Conservation (phyloP, 2,329 filamentous ascomycete genomes). For the Penicillium sp. region DNA sequence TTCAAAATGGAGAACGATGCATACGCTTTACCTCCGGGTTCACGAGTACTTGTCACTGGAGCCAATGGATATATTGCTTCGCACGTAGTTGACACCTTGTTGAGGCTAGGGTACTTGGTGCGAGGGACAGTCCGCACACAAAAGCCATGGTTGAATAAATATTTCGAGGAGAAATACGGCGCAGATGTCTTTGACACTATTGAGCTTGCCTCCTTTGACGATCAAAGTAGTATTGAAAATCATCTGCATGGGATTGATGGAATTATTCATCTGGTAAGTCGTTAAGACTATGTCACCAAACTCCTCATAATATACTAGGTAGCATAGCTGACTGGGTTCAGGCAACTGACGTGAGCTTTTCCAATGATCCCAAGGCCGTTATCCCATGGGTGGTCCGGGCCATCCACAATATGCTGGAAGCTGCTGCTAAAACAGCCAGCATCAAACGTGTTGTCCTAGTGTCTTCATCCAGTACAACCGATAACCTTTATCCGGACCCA, state of each 20-base stretch:
- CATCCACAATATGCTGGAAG: slow-evolving; percentile 34
- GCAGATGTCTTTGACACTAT: slow-evolving; percentile 38
- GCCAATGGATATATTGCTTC: slow-evolving; percentile 49
- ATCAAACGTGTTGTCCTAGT: slow-evolving; percentile 12
- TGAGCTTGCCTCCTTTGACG: slow-evolving; percentile 40
- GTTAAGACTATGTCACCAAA: neutral
- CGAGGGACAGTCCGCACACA: slow-evolving; percentile 47
- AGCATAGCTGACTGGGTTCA: neutral
- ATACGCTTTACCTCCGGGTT: slow-evolving; percentile 9
- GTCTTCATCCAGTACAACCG: slow-evolving; percentile 5
- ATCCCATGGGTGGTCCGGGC: slow-evolving; percentile 45
- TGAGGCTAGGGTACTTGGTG: slow-evolving; percentile 45
- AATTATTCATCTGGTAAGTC: slow-evolving; percentile 20
- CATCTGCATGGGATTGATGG: slow-evolving; percentile 40
- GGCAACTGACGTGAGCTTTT: slow-evolving; percentile 28
- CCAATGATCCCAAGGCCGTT: slow-evolving; percentile 43
- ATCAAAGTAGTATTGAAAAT: slow-evolving; percentile 40
- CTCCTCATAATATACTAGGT: neutral
- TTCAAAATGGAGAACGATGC: neutral
- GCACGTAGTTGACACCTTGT: slow-evolving; percentile 44
- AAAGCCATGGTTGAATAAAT: slow-evolving; percentile 36
- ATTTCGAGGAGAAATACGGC: slow-evolving; percentile 31
- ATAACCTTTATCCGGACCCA: slow-evolving; percentile 3
- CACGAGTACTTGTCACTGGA: slow-evolving; percentile 48
- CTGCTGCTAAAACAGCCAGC: slow-evolving; percentile 17